Evolutionary conservation across 192 early-diverging fungal genomes (phyloP).

Genomic region (Mortierella hygrophila): DNA sequence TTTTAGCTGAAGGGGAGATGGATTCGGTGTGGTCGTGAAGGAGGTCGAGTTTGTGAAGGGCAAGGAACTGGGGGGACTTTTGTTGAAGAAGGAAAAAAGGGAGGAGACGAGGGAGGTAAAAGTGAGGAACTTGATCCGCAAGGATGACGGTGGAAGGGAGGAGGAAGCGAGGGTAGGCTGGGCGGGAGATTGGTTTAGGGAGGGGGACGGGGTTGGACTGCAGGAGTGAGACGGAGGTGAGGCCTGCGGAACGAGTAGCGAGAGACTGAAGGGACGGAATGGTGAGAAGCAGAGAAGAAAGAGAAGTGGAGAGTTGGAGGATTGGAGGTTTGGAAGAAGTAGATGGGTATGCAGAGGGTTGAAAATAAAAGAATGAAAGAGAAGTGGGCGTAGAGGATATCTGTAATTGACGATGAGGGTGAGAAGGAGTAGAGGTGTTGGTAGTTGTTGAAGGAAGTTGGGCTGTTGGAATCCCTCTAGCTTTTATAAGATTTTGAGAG

Average conservation of each 20-base stretch:
- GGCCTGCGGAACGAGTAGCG: conserved; percentile 24
- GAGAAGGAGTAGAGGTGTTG: not conserved
- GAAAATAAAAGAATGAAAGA: not conserved
- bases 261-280: conserved; percentile 28
- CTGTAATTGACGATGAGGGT: not conserved
- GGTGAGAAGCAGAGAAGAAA: not conserved
- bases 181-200: conserved; percentile 26
- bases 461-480: too few species aligned
- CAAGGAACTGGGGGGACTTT: conserved; percentile 32
- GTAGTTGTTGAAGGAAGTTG: not conserved
- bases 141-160: conserved; percentile 24
- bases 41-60: conserved; percentile 18
- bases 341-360: not conserved
- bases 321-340: not conserved
- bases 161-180: conserved; percentile 30
- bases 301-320: not conserved
- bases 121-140: conserved; percentile 18
- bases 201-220: conserved; percentile 14
- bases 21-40: conserved; percentile 18
- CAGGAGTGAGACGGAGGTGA: conserved; percentile 22
- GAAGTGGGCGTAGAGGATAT: not conserved
- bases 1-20: conserved; percentile 13
- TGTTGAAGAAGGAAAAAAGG: conserved; percentile 22
- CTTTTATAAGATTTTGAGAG: not conserved
- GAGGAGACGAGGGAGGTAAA: conserved; percentile 31